Base-by-base conservation (phyloP, 352 stramenopile species). In the Globisporangium yorkense region DNA sequence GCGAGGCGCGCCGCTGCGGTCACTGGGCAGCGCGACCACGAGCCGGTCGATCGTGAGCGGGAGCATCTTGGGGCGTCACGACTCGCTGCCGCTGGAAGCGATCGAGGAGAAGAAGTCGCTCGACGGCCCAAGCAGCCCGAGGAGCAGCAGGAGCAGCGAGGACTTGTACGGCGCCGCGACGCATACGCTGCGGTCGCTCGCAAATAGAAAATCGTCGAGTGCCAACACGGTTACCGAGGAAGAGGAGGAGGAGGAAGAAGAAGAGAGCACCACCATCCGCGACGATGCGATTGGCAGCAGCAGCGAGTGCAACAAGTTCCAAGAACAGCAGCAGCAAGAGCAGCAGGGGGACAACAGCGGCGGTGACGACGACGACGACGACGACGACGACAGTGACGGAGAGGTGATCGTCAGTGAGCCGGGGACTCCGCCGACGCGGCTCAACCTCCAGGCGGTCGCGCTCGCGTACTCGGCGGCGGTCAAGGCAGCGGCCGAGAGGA, bases 171-270 rank as follows among this genome's bases (percentile, higher is more conserved):
- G 24, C 54, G 27, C 10, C 27, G n/a, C 9, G 51, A 18, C 37
- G 45, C 35, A 41, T n/a, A 12, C 41, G 27, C 16, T 3, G 27
- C 57, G 37, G n/a, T 39, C 27, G 37, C 18, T 31, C 56, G 54
- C 62, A 37, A 71, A 67, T 74, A 74, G 70, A 54, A 69, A 64
- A 55, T 45, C 57, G 54, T 70, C 59, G 41, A 50, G 54, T 24
- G 68, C 63, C 24, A 72, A 66, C 68, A 72, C 66, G 46, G 45
- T 76, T 41, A 70, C 66, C 40, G 60, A 68, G 8, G 20, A 31
- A 3, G 44, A 49, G 8, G 44, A 74, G 13, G 66, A 59, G 24
- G 41, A 63, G 3, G 56, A 65, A 2, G 56, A 62, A 53, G 46
- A 55, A 18, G 65, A 68, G 53, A 20, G 46, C 15, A 27, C 24